These are phyloP conservation scores for Boletus subcaerulescens DNA, from an alignment of 768 basidiomycete species.

Conservation along the genomic window DNA sequence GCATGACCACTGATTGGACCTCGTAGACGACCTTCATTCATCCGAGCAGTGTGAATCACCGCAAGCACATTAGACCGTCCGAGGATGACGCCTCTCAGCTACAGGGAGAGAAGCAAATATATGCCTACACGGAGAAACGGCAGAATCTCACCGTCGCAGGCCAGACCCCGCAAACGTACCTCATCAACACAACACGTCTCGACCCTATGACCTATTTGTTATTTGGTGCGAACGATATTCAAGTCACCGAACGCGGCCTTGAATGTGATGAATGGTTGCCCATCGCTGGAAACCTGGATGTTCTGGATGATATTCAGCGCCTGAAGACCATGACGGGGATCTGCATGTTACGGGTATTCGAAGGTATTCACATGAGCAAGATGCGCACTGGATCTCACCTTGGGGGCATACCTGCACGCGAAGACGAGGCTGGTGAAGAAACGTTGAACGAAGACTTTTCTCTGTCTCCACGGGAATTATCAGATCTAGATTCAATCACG, in stretches of 20 bases:
- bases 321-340: conserved; percentile 77
- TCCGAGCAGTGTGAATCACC: conserved; percentile 81
- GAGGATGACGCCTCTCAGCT: conserved; percentile 16
- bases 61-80: conserved; percentile 41
- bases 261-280: conserved; percentile 93
- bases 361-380: conserved; percentile 61
- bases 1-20: conserved; percentile 8
- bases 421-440: conserved; percentile 58
- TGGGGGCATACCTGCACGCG: conserved; percentile 36
- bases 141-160: conserved; percentile 59
- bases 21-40: conserved; percentile 73
- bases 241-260: conserved; percentile 67
- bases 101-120: conserved; percentile 64
- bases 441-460: conserved; percentile 42
- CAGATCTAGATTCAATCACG: conserved; percentile 73
- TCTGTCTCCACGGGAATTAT: conserved; percentile 65
- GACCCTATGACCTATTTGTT: conserved; percentile 89
- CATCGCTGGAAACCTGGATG: conserved; percentile 66
- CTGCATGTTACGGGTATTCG: conserved; percentile 87
- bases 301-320: conserved; percentile 78
- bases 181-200: conserved; percentile 79
- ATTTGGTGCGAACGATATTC: conserved; percentile 82
- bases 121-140: conserved; percentile 81
- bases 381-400: conserved; percentile 27
- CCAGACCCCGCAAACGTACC: conserved; percentile 56